Evolutionary conservation across 2,329 filamentous ascomycete genomes (phyloP), one percentile per base, ranked within the genome.

Genomic region (Escovopsis sp.): DNA sequence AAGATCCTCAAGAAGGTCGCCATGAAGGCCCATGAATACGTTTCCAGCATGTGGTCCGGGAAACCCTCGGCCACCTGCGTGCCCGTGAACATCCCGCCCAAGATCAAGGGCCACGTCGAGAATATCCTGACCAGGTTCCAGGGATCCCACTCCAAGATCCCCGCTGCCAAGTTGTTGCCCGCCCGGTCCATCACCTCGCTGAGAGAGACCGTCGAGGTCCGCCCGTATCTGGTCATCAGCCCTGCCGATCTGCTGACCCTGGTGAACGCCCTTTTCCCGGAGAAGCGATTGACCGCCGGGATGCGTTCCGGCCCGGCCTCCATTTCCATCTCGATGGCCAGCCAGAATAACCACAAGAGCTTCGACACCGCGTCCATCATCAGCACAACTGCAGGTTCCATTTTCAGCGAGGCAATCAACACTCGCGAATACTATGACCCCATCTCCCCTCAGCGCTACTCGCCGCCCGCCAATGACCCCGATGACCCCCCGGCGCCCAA

Each of bases 201-300:
- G 10, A 68, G 80, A 47, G 82, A 87, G 59, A 86, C 82, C n/a
- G 73, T 73, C 18, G 82, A 86, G 59, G 81, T 86, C 9, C 82
- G 83, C 54, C 82, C 80, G 30, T 91, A 86, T 55, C 67, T 93
- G 53, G 82, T 89, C 32, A 63, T 94, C 49, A 85, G 82, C 55
- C 77, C 85, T 33, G 74, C 82, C 35, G 88, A 95, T 58, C 66
- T 94, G 49, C 68, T 82, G 33, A 88, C 85, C 3, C 64, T 94
- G 52, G 75, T 93, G 48, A 85, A 91, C 58, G 81, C 82, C 10
- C 72, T 95, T 12, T 94, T 88, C 55, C 88, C 88, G 1, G 80
- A 85, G 53, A 71, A 73, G 42, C 69, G 80, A 35, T 78, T 82
- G 2, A 68, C 70, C 33, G 81, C 66, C 48, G 76, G 64, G 56